Evolutionary conservation across 1,284 basidiomycete species (phyloP).

Genomic region (Porogramme epimiltina): DNA sequence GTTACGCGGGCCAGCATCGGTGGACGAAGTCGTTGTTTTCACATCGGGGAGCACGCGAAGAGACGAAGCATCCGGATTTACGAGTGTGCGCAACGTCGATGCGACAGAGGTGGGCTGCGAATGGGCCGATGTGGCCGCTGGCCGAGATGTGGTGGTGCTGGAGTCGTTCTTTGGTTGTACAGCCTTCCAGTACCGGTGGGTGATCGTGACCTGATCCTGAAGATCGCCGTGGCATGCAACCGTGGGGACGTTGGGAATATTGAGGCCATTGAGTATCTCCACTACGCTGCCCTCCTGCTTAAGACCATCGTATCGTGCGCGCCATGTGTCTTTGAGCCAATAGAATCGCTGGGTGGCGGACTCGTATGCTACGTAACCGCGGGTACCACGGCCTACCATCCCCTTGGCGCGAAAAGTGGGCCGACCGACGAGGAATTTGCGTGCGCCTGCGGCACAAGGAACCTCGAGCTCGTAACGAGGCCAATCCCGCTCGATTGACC

Average conservation of each 20-base stretch:
- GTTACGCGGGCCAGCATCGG: too few relatives aligned
- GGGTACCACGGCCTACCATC: slow-evolving; percentile 1
- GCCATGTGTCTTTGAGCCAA: slow-evolving; percentile 13
- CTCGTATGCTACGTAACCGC: slow-evolving; percentile 4
- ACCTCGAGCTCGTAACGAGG: slow-evolving; percentile 5
- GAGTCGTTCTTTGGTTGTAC: too few relatives aligned
- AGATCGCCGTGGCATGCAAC: slow-evolving; percentile 8
- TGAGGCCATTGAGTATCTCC: background rate
- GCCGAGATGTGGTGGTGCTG: too few relatives aligned
- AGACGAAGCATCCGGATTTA: too few relatives aligned
- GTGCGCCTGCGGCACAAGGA: background rate
- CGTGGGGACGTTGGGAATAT: background rate
- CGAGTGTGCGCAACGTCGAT: too few relatives aligned
- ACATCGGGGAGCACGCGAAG: too few relatives aligned
- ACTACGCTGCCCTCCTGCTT: slow-evolving; percentile 6
- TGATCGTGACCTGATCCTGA: background rate
- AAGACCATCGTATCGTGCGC: background rate
- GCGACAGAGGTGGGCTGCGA: too few relatives aligned
- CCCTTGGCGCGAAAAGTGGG: background rate
- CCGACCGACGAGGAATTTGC: slow-evolving; percentile 2
- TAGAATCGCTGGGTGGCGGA: background rate
- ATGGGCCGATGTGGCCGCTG: too few relatives aligned
- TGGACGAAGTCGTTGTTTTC: too few relatives aligned
- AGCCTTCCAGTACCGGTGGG: background rate
- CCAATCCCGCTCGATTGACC: background rate